Base-by-base conservation (phyloP, 2,329 filamentous ascomycete species). In the Decorospora gaudefroyi region DNA sequence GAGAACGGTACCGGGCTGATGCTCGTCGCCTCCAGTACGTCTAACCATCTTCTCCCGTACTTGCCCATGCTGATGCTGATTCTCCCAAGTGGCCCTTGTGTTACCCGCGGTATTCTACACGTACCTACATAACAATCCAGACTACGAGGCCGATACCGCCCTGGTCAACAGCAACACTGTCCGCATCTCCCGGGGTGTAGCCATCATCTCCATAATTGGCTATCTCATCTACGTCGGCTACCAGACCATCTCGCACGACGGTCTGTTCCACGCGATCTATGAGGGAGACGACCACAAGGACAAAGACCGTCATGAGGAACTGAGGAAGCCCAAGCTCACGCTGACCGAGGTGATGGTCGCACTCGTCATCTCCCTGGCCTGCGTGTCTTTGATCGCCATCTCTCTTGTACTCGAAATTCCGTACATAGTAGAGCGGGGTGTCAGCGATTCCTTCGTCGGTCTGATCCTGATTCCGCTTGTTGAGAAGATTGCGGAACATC, bases 401-500 rank as follows among this genome's bases (percentile, higher is more conserved):
- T 84, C 83, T 51, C 75, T 93, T 11, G 88, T 93, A 10, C 73
- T 83, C 36, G 76, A 91, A 61, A 93, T 93, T 46, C 78, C 83
- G 25, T 75, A 72, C 58, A 81, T 85, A 28, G 82, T 84, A 13
- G 59, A 77, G 28, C 71, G 70, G 17, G 68, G 74, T 17, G 73
- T 84, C 27, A 69, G 61, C 12, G 71, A 73, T 49, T 64, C 77
- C 19, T 85, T 85, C 51, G 73, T 85, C 50, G 81, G 88, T 59
- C 75, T 95, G 25, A 92, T 93, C 53, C 77, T 95, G 1, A 80
- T 93, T 4, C 85, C 88, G 3, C 77, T 95, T 0, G 88, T 93
- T 4, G 90, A 95, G 65, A 95, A 95, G 70, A 85, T 87, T 2
- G 88, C 49, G 60, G 89, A 95, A 69, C 89, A 95, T 70, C 74